These are phyloP conservation scores for Pholiota microspora DNA, from an alignment of 768 basidiomycete species.

Conservation along the genomic window DNA sequence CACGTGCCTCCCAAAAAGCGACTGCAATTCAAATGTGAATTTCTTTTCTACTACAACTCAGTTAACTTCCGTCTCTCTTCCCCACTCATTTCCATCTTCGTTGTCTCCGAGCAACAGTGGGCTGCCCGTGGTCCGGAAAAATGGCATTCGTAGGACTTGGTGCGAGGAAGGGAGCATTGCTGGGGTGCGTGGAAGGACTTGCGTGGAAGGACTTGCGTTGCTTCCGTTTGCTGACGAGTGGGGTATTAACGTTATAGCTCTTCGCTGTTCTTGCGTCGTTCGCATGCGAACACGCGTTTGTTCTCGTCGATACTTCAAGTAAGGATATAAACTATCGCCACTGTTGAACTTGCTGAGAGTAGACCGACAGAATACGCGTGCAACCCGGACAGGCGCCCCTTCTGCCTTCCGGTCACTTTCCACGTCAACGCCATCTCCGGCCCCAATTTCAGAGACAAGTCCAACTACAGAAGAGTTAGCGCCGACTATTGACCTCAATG, in stretches of 20 bases:
- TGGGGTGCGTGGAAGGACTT: conserved; percentile 2
- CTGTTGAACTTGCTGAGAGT: no score
- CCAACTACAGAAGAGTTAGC: neutral
- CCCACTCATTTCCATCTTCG: neutral
- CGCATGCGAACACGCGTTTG: conserved; percentile 6
- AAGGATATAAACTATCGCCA: neutral
- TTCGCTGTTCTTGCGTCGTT: neutral
- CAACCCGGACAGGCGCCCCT: neutral
- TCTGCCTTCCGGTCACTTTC: conserved; percentile 1
- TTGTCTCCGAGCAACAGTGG: neutral
- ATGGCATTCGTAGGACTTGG: conserved; percentile 5
- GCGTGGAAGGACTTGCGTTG: no score
- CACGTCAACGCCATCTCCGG: neutral
- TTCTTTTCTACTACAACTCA: neutral
- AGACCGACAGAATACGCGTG: neutral
- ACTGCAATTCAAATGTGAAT: neutral
- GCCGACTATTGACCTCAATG: neutral
- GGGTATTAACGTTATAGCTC: neutral
- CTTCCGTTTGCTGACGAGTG: neutral
- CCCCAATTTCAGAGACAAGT: neutral
- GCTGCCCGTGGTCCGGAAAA: neutral
- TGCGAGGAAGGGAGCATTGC: neutral
- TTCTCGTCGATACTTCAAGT: conserved; percentile 6
- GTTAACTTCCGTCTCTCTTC: neutral
- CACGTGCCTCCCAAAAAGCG: neutral